Base-by-base conservation (phyloP, 371 early-diverging fungal genomes). In the Mortierella sp. region DNA sequence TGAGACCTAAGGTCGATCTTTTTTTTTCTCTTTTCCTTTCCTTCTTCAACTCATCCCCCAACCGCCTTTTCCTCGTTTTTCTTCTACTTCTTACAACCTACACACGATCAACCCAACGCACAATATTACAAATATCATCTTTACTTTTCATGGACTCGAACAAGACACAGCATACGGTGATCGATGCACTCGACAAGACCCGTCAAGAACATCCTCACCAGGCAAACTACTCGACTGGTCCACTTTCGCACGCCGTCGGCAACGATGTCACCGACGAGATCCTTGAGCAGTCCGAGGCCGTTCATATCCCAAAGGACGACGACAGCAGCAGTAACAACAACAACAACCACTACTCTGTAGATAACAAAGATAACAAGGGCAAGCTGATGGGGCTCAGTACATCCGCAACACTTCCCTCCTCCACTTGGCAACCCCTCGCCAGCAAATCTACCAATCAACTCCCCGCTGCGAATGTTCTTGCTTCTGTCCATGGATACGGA, bases 371-470 rank as follows among this genome's bases (percentile, higher is more conserved):
- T 9, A 45, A 38, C n/a, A 13, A 73, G 31, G 31, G 28, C 14
- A 65, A 16, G 24, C 38, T 50, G 45, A 34, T 42, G 31, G 58
- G 68, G 7, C 78, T 73, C 24, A 72, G 58, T 48, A 74, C 70
- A 19, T 71, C 75, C 8, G 79, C 73, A 31, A 79, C 78, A 52
- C 13, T 44, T 14, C 78, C 78, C 28, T 14, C 26, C 19, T 11
- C 74, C 2, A 65, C 72, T 4, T 84, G 84, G 84, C 60, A 81
- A 48, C 73, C 84, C 31, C n/a, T 84, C 45, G 81, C 79, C 38
- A 78, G 76, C 74, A 84, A 52, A 71, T 81, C 81, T 14, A 70
- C 84, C 9, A 84, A 84, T 48, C 81, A 80, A 47, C 70, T 80
- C 26, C 78, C 84, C 1, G 52, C 83, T 5, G 76, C 74, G 10